A percentile compares a stretch with the other conserved stretches of the same genome.
Evolutionary conservation across 2,329 filamentous ascomycete genomes (phyloP).

Genomic region (Scleromitrula shiraiana): DNA sequence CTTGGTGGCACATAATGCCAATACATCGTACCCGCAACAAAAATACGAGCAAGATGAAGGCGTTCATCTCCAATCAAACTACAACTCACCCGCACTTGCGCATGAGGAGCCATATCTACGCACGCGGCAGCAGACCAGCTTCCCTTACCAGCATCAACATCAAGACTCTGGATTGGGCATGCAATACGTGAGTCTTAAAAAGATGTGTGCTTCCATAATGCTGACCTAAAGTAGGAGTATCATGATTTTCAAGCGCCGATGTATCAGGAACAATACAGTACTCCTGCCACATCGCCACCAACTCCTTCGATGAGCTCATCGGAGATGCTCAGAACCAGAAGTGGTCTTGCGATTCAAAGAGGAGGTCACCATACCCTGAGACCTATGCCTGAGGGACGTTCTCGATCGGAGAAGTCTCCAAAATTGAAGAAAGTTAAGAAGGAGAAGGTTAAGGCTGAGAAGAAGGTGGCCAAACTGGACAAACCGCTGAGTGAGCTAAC

Average conservation of each 20-base stretch:
- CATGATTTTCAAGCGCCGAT: slow-evolving; percentile 14
- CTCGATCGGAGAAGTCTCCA: slow-evolving; percentile 20
- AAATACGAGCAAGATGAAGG: slow-evolving; percentile 22
- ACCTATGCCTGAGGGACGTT: slow-evolving; percentile 23
- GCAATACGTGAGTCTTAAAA: slow-evolving; percentile 22
- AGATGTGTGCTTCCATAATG: slow-evolving; percentile 11
- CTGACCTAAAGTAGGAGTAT: slow-evolving; percentile 16
- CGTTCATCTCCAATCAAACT: slow-evolving; percentile 21
- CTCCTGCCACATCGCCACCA: slow-evolving; percentile 46
- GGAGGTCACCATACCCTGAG: slow-evolving; percentile 18
- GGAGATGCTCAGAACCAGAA: slow-evolving; percentile 26
- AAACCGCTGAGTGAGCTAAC: slow-evolving; percentile 66
- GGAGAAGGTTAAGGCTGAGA: slow-evolving; percentile 35
- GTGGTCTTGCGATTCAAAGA: slow-evolving; percentile 21
- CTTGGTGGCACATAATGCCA: slow-evolving; percentile 37
- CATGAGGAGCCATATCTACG: slow-evolving; percentile 18
- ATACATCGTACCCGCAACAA: slow-evolving; percentile 23
- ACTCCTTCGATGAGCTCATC: slow-evolving; percentile 37
- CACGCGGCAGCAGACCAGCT: slow-evolving; percentile 17
- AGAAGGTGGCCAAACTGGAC: slow-evolving; percentile 47
- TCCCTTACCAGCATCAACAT: slow-evolving; percentile 23
- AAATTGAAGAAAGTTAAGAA: slow-evolving; percentile 32
- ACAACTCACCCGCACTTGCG: slow-evolving; percentile 21
- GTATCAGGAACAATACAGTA: slow-evolving; percentile 37
- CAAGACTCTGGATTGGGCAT: slow-evolving; percentile 21